phyloP scores from a whole-genome alignment of 2,329 filamentous ascomycete genomes.

The Fusarium praegraminearum region DNA sequence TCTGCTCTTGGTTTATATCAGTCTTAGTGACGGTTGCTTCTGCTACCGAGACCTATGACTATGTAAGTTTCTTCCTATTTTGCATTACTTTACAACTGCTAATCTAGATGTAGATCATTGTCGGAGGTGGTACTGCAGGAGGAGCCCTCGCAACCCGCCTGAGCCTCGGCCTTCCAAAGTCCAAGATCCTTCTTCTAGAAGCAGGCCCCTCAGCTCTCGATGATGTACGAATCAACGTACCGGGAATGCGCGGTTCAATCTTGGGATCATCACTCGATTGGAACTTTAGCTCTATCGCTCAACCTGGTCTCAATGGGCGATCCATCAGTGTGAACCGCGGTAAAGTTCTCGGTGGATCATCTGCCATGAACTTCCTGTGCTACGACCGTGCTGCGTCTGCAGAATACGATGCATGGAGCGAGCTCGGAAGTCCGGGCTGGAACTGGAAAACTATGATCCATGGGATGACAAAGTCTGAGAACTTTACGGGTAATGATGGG shows the following conservation, averaged over 20 bases:
- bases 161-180: slow-evolving; percentile 47
- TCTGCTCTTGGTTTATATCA: neutral
- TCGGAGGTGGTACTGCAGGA: slow-evolving; percentile 53
- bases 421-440: slow-evolving; percentile 54
- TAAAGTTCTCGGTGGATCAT: slow-evolving; percentile 62
- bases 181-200: slow-evolving; percentile 50
- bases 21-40: neutral
- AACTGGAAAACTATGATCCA: slow-evolving; percentile 53
- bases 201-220: slow-evolving; percentile 47
- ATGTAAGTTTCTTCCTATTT: neutral
- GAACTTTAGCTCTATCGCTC: slow-evolving; percentile 59
- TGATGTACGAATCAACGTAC: slow-evolving; percentile 51
- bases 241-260: slow-evolving; percentile 49
- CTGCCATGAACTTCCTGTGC: slow-evolving; percentile 46
- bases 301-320: slow-evolving; percentile 55
- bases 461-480: slow-evolving; percentile 47
- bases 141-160: slow-evolving; percentile 51
- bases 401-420: slow-evolving; percentile 55
- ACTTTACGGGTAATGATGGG: slow-evolving; percentile 34
- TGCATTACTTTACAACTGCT: neutral
- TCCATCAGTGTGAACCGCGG: slow-evolving; percentile 59
- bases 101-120: slow-evolving; percentile 40
- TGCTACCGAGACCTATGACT: neutral
- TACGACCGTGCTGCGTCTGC: slow-evolving; percentile 53
- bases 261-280: slow-evolving; percentile 52